A percentile compares a stretch with the other conserved stretches of the same genome.
Conservation (phyloP, 2,329 filamentous ascomycete species). For the Aspergillus sclerotialis region DNA sequence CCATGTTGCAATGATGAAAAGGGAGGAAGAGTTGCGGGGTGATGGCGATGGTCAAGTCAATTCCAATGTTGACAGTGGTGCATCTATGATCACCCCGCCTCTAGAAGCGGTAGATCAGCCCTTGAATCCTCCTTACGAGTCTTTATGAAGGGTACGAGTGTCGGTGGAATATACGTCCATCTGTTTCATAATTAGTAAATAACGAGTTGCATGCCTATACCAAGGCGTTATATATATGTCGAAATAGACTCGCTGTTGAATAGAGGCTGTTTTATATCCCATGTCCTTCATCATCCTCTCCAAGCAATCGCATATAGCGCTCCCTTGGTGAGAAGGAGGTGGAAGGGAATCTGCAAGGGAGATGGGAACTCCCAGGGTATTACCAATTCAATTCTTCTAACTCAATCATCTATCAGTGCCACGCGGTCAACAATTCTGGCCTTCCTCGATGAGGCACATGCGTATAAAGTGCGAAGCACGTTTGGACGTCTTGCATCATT, state of each 20-base stretch:
- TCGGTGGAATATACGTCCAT: too few species aligned
- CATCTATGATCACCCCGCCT: constrained; percentile 28
- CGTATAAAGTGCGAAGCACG: too few species aligned
- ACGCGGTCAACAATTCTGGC: too few species aligned
- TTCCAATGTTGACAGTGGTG: constrained; percentile 12
- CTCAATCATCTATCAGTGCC: constrained; percentile 4
- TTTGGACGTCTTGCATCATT: too few species aligned
- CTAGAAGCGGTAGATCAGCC: constrained; percentile 21
- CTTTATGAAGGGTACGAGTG: too few species aligned
- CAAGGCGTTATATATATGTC: too few species aligned
- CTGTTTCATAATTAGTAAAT: too few species aligned
- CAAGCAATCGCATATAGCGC: constrained; percentile 31
- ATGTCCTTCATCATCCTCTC: constrained; percentile 33
- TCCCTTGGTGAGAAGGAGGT: constrained; percentile 30
- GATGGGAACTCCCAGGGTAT: constrained; percentile 9
- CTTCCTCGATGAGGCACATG: too few species aligned
- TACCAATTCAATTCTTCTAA: constrained; percentile 14
- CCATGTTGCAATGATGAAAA: constrained; percentile 15
- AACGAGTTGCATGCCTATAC: too few species aligned
- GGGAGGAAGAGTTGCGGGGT: constrained; percentile 6
- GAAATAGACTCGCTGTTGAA: too few species aligned
- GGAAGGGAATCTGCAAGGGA: constrained; percentile 11
- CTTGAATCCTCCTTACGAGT: too few species aligned
- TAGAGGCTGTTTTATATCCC: too few species aligned
- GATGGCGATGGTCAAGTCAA: constrained; percentile 2